phyloP scores from a whole-genome alignment of 768 basidiomycete species.

The Lactarius pseudohatsudake region DNA sequence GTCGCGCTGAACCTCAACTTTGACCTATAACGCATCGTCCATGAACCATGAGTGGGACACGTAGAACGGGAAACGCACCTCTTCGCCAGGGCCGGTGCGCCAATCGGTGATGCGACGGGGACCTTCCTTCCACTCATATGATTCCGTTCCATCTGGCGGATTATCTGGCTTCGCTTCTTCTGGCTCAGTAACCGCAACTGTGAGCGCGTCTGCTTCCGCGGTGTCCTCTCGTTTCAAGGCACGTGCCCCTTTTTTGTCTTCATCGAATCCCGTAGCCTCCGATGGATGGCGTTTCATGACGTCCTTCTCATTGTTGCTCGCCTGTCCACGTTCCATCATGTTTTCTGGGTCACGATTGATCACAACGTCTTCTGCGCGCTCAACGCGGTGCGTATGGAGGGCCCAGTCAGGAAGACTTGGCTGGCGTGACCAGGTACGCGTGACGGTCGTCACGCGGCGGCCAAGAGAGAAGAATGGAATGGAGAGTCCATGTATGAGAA shows the following conservation, averaged over 20 bases:
- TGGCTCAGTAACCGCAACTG: constrained; percentile 24
- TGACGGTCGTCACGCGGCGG: constrained; percentile 85
- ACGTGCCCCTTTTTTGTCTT: constrained; percentile 30
- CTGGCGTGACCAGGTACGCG: constrained; percentile 87
- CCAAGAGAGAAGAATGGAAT: constrained; percentile 95
- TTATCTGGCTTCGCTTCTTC: constrained; percentile 38
- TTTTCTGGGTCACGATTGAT: constrained; percentile 73
- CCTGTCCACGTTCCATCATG: constrained; percentile 51
- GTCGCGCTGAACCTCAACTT: constrained; percentile 39
- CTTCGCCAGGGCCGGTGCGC: constrained; percentile 56
- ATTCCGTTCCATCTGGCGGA: constrained; percentile 47
- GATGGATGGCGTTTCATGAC: neutral
- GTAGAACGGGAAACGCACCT: constrained; percentile 45
- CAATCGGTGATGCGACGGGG: constrained; percentile 65
- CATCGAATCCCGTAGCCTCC: constrained; percentile 29
- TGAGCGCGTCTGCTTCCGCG: constrained; percentile 19
- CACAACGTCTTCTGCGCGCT: constrained; percentile 72
- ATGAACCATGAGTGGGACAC: neutral
- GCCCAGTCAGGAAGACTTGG: constrained; percentile 76
- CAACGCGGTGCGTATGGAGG: constrained; percentile 67
- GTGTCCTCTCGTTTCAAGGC: constrained; percentile 26
- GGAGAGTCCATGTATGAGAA: constrained; percentile 84
- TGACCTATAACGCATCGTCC: constrained; percentile 32
- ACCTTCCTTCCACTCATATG: constrained; percentile 71
- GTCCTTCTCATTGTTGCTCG: constrained; percentile 32